Evolutionary conservation across 1,284 basidiomycete species (phyloP).

Genomic region (Puccinia triticina): DNA sequence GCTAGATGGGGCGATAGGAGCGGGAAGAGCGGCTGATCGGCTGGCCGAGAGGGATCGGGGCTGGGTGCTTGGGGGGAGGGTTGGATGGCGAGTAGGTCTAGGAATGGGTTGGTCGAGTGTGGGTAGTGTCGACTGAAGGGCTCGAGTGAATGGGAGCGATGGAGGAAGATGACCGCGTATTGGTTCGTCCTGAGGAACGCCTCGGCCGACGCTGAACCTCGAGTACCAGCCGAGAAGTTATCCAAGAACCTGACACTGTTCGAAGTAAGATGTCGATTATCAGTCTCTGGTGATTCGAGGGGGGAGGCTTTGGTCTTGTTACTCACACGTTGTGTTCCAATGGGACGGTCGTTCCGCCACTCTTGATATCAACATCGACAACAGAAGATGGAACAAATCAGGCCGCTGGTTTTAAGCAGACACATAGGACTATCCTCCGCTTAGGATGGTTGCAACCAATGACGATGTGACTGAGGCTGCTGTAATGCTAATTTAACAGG

Average conservation of each 20-base stretch:
- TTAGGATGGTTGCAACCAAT: too few species aligned
- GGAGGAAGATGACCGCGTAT: slow-evolving; percentile 98
- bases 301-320: slow-evolving; percentile 52
- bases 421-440: too few species aligned
- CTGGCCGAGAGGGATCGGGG: not conserved
- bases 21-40: not conserved
- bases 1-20: slow-evolving; percentile 19
- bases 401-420: too few species aligned
- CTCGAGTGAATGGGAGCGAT: slow-evolving; percentile 92
- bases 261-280: slow-evolving; percentile 16
- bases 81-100: slow-evolving; percentile 72
- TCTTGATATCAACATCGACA: slow-evolving; percentile 64
- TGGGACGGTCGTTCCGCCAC: slow-evolving; percentile 92
- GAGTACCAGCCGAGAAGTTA: slow-evolving; percentile 97
- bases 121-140: slow-evolving; percentile 97
- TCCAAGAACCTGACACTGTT: slow-evolving; percentile 92
- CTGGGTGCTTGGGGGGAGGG: not conserved
- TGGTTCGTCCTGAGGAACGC: slow-evolving; percentile 83
- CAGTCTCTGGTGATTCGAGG: too few species aligned
- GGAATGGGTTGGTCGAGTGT: slow-evolving; percentile 95
- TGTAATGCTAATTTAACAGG: not conserved
- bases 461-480: not conserved
- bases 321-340: slow-evolving; percentile 93
- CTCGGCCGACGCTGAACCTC: slow-evolving; percentile 95
- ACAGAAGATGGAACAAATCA: slow-evolving; percentile 32